Percentiles rank a stretch among this genome's conserved stretches.
These are phyloP conservation scores for Wickerhamiella siamensis DNA, from an alignment of 805 yeast species.

Conservation along the genomic window DNA sequence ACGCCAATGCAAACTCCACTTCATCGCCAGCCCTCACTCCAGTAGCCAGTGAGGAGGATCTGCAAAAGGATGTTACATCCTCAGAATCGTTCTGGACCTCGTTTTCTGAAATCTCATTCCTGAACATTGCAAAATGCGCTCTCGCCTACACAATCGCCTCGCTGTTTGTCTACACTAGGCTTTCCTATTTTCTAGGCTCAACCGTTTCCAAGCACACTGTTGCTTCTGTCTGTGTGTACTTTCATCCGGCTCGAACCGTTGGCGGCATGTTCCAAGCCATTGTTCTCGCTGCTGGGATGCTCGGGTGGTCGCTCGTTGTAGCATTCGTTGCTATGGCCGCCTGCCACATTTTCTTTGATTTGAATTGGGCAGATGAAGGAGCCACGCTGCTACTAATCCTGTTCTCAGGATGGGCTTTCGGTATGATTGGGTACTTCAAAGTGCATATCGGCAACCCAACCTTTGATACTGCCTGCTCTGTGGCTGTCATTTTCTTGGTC, in stretches of 20 bases:
- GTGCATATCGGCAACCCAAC: slow-evolving; percentile 51
- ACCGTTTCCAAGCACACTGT: slow-evolving; percentile 68
- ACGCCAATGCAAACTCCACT: background rate
- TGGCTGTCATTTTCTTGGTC: slow-evolving; percentile 57
- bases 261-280: slow-evolving; percentile 73
- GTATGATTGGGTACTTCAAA: slow-evolving; percentile 54
- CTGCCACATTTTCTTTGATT: slow-evolving; percentile 33
- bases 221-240: slow-evolving; percentile 72
- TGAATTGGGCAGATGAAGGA: slow-evolving; percentile 36
- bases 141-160: slow-evolving; percentile 65
- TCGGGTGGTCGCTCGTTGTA: slow-evolving; percentile 39
- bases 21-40: background rate
- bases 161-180: slow-evolving; percentile 44
- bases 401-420: slow-evolving; percentile 41
- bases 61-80: background rate
- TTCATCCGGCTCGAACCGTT: slow-evolving; percentile 65
- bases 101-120: slow-evolving; percentile 2
- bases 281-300: slow-evolving; percentile 41
- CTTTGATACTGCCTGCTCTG: slow-evolving; percentile 68
- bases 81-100: background rate
- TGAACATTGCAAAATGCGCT: slow-evolving; percentile 42
- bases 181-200: slow-evolving; percentile 38
- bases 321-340: slow-evolving; percentile 38
- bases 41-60: background rate
- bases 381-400: slow-evolving; percentile 38